phyloP scores from a whole-genome alignment of 1,284 basidiomycete genomes.

The Ganoderma lucidum region DNA sequence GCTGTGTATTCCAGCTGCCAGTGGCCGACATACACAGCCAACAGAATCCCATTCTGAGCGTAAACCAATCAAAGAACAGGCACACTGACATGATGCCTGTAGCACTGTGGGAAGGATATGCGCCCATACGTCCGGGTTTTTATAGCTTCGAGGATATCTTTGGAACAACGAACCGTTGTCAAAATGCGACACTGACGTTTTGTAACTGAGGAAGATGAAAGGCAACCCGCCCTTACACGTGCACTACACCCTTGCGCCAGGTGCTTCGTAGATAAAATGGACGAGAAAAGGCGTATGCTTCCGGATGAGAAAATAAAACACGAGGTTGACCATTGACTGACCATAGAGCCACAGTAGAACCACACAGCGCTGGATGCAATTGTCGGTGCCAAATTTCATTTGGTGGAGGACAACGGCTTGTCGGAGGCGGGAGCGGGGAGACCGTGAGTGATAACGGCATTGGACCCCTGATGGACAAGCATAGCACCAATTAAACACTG shows the following conservation, averaged over 20 bases:
- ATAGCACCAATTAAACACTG: conserved; percentile 19
- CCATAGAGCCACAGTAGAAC: background rate
- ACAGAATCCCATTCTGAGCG: background rate
- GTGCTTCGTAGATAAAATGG: background rate
- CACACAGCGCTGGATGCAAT: background rate
- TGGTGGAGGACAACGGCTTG: background rate
- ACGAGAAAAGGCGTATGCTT: background rate
- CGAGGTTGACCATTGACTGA: conserved; percentile 2
- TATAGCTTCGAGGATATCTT: background rate
- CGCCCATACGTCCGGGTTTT: background rate
- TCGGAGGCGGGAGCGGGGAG: background rate
- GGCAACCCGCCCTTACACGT: background rate
- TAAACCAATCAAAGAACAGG: conserved; percentile 1
- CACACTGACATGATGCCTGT: background rate
- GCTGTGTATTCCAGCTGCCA: background rate
- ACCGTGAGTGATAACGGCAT: background rate
- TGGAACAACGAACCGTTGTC: background rate
- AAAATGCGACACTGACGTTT: background rate
- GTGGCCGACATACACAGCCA: background rate
- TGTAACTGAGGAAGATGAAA: background rate
- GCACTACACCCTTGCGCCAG: background rate
- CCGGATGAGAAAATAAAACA: background rate
- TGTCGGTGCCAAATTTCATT: background rate
- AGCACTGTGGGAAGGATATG: background rate
- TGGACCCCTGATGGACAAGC: conserved; percentile 4